Conservation (phyloP, 1,284 basidiomycete species). For the Leccinum subrobustum region DNA sequence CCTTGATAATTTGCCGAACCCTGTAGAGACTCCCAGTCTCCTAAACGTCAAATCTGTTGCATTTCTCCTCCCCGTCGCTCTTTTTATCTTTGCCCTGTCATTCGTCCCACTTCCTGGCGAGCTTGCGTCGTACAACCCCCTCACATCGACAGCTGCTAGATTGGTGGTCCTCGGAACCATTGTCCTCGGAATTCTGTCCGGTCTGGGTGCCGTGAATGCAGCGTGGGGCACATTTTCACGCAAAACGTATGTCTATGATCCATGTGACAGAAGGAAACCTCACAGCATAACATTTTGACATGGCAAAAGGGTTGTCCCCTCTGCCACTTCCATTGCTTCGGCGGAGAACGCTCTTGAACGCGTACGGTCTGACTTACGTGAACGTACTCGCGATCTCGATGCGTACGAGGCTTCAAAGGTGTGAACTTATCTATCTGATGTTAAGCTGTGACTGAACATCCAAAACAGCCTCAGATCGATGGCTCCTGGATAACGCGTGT, state of each 20-base stretch:
- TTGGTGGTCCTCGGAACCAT: conserved; percentile 75
- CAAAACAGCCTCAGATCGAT: conserved; percentile 25
- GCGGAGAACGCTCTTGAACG: conserved; percentile 35
- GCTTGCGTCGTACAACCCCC: conserved; percentile 41
- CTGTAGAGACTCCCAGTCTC: conserved; percentile 27
- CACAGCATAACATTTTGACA: conserved; percentile 17
- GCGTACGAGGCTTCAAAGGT: conserved; percentile 27
- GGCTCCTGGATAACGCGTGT: conserved; percentile 31
- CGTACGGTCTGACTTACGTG: conserved; percentile 31
- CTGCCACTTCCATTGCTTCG: conserved; percentile 29
- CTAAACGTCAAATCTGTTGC: conserved; percentile 22
- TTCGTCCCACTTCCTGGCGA: conserved; percentile 63
- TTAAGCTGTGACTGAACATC: conserved; percentile 11
- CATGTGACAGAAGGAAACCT: conserved; percentile 7
- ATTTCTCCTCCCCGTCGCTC: conserved; percentile 43
- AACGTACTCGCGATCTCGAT: conserved; percentile 31
- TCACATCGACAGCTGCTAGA: conserved; percentile 52
- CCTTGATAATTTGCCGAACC: conserved; percentile 1
- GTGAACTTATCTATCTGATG: conserved; percentile 3
- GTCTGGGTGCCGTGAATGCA: conserved; percentile 70
- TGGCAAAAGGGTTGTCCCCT: conserved; percentile 20
- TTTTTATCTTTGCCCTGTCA: conserved; percentile 61
- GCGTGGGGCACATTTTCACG: conserved; percentile 49
- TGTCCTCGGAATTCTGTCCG: conserved; percentile 69
- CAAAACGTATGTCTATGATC: conserved; percentile 25